Percentiles rank a stretch among this genome's conserved stretches.
phyloP scores from a whole-genome alignment of 106 monocot genomes.

The Agapanthus africanus region DNA sequence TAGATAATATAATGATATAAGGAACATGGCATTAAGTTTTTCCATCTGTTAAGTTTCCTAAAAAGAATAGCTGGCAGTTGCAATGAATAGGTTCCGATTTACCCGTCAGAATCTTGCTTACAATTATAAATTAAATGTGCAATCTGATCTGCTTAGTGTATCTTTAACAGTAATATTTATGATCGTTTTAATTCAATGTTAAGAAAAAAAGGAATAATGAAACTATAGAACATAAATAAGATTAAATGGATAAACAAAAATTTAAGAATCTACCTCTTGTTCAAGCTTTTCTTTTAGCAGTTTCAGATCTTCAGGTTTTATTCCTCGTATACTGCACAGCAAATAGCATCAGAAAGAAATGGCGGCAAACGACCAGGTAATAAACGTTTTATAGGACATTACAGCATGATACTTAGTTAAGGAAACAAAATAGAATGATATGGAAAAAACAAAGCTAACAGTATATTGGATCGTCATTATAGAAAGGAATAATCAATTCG shows the following conservation, averaged over 20 bases:
- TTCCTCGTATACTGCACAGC: conserved; percentile 68
- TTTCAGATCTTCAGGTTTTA: conserved; percentile 67
- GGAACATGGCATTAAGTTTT: background rate
- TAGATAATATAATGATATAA: background rate
- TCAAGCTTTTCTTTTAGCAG: conserved; percentile 64
- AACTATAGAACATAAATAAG: background rate
- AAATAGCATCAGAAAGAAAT: background rate
- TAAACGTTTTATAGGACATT: background rate
- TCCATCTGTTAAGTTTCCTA: background rate
- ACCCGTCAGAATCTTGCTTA: background rate
- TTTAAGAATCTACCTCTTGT: conserved; percentile 49
- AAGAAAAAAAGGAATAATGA: background rate
- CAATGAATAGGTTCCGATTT: background rate
- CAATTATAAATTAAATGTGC: background rate
- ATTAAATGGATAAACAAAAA: background rate
- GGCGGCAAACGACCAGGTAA: background rate
- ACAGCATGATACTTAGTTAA: background rate
- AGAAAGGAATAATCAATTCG: background rate
- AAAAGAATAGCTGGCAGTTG: background rate
- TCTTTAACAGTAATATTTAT: background rate
- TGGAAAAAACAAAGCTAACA: background rate
- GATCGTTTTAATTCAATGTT: background rate
- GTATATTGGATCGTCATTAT: background rate
- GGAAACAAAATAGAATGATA: background rate
- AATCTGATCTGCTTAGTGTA: background rate